phyloP scores from a whole-genome alignment of 345 rosid genomes.

The Ceriops tagal region DNA sequence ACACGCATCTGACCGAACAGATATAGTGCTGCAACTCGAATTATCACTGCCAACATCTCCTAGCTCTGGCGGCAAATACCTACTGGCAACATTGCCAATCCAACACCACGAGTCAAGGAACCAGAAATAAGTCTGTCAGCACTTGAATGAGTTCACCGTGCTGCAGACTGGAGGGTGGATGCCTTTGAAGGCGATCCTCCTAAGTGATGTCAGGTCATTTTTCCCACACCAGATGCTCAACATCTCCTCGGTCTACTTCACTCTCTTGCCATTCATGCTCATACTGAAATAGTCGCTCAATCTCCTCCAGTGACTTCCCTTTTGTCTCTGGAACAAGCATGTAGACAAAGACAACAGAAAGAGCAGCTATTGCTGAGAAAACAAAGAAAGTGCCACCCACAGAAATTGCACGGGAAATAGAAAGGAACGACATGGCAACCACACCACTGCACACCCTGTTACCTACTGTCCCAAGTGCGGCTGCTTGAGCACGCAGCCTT shows the following conservation, averaged over 20 bases:
- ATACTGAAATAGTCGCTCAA: conserved; percentile 54
- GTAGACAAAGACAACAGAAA: conserved; percentile 61
- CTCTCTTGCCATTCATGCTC: conserved; percentile 32
- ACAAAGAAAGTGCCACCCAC: conserved; percentile 61
- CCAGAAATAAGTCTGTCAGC: not conserved
- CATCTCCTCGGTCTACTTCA: conserved; percentile 69
- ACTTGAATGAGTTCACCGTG: too few species aligned
- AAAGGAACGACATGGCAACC: conserved; percentile 78
- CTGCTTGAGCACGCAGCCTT: conserved; percentile 74
- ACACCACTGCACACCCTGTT: conserved; percentile 75
- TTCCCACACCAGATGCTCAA: conserved; percentile 63
- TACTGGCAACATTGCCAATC: not conserved
- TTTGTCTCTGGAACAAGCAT: conserved; percentile 66
- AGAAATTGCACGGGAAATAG: conserved; percentile 54
- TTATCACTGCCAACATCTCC: not conserved
- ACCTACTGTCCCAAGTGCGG: conserved; percentile 72
- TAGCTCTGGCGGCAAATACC: not conserved
- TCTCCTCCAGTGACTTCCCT: conserved; percentile 79
- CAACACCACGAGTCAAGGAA: not conserved
- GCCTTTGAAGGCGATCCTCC: not conserved
- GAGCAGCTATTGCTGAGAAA: conserved; percentile 54
- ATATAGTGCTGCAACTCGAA: not conserved
- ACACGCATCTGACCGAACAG: not conserved
- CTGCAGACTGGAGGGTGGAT: not conserved
- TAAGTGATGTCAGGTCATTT: conserved; percentile 10